These are phyloP conservation scores for Ceriops tagal DNA, from an alignment of 345 rosid species.

Conservation along the genomic window DNA sequence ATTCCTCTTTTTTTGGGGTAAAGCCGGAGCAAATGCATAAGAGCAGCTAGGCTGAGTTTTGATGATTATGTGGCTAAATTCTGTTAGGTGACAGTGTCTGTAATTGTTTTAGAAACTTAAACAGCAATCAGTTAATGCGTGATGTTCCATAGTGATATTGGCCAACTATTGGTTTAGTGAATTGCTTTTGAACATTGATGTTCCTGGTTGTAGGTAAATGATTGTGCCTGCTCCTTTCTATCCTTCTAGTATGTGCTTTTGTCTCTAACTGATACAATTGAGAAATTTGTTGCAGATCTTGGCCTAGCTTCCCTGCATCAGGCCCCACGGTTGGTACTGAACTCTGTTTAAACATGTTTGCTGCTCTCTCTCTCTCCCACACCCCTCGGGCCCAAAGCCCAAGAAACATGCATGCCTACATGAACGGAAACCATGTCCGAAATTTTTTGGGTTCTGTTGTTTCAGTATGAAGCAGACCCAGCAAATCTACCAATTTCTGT, in stretches of 20 bases:
- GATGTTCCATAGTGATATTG: too few species aligned
- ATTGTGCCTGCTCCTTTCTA: too few species aligned
- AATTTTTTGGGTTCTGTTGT: conserved; percentile 19
- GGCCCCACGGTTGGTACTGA: conserved; percentile 32
- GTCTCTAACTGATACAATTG: conserved; percentile 2
- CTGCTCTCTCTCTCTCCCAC: not conserved
- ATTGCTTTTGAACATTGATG: too few species aligned
- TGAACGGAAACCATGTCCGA: not conserved
- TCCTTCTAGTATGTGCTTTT: not conserved
- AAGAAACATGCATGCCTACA: not conserved
- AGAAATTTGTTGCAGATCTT: conserved; percentile 40
- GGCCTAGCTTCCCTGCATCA: conserved; percentile 43
- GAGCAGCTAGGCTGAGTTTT: too few species aligned
- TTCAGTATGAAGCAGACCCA: conserved; percentile 24
- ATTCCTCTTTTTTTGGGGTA: too few species aligned
- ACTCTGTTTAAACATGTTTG: not conserved
- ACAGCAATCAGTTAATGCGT: too few species aligned
- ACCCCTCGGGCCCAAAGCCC: not conserved
- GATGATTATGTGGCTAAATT: too few species aligned
- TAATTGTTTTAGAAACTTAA: too few species aligned
- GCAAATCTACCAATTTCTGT: conserved; percentile 21
- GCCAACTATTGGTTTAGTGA: too few species aligned
- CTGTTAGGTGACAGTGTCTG: too few species aligned
- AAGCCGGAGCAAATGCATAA: too few species aligned
- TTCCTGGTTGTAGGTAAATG: too few species aligned